Conservation (phyloP, 768 basidiomycete species). For the Porpolomopsis calyptriformis region DNA sequence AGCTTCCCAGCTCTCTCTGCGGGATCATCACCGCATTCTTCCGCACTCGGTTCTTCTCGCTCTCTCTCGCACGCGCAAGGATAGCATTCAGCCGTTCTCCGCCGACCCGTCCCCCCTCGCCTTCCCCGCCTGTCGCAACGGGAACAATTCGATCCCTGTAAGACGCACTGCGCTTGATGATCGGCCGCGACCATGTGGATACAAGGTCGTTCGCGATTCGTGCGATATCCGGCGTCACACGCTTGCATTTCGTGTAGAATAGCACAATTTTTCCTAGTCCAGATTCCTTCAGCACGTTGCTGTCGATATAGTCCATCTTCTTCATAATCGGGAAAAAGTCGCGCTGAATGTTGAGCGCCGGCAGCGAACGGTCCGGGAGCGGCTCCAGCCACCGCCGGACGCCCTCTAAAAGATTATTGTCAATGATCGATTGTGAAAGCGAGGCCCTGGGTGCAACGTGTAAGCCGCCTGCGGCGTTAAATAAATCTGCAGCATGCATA, state of each 20-base stretch:
- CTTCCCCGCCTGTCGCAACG: constrained; percentile 34
- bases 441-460: constrained; percentile 44
- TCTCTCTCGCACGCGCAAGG: constrained; percentile 53
- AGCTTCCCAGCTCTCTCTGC: constrained; percentile 60
- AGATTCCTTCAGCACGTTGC: constrained; percentile 80
- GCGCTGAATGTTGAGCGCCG: constrained; percentile 90
- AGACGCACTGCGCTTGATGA: constrained; percentile 80
- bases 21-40: constrained; percentile 82
- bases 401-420: constrained; percentile 88
- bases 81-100: constrained; percentile 59
- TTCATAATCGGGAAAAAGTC: constrained; percentile 76
- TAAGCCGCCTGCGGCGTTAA: constrained; percentile 9
- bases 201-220: constrained; percentile 79
- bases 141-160: constrained; percentile 69
- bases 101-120: constrained; percentile 21
- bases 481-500: constrained; percentile 28
- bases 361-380: constrained; percentile 82
- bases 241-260: constrained; percentile 94
- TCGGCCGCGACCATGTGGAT: constrained; percentile 78
- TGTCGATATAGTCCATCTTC: constrained; percentile 91
- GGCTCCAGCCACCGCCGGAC: constrained; percentile 91
- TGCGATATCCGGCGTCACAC: constrained; percentile 72
- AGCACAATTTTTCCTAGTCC: constrained; percentile 80
- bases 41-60: constrained; percentile 57
- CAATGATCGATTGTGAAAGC: constrained; percentile 84